Evolutionary conservation across 2,329 filamentous ascomycete species (phyloP).

Genomic region (Lachnellula hyalina): DNA sequence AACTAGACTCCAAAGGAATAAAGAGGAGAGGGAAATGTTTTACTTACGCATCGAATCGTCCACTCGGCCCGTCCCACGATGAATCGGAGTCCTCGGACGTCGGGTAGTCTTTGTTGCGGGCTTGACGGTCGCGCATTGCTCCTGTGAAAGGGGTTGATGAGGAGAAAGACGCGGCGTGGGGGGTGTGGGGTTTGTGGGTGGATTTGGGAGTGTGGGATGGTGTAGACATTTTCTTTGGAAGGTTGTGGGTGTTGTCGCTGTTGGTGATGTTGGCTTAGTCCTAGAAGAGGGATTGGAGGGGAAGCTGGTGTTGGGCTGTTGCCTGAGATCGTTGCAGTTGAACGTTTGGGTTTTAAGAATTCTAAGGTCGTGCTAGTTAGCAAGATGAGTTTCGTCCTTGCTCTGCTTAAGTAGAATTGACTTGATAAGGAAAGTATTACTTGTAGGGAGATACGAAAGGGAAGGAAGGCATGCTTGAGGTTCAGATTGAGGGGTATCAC

Average conservation of each 20-base stretch:
- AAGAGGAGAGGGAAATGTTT: background rate
- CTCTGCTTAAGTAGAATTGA: background rate
- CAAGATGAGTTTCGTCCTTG: background rate
- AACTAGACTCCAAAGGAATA: background rate
- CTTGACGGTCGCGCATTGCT: slow-evolving; percentile 53
- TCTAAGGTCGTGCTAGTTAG: too few species aligned
- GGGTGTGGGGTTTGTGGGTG: background rate
- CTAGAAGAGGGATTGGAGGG: background rate
- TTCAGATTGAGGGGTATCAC: background rate
- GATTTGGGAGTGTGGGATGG: background rate
- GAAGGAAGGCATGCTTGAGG: background rate
- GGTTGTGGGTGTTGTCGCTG: too few species aligned
- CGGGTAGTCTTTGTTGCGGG: slow-evolving; percentile 51
- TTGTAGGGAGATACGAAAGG: background rate
- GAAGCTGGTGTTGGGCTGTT: background rate
- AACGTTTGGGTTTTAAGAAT: too few species aligned
- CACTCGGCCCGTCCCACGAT: slow-evolving; percentile 24
- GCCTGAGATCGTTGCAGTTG: too few species aligned
- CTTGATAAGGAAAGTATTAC: background rate
- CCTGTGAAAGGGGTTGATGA: slow-evolving; percentile 36
- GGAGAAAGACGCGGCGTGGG: background rate
- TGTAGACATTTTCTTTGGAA: slow-evolving; percentile 6
- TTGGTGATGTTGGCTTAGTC: too few species aligned
- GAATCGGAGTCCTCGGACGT: slow-evolving; percentile 14
- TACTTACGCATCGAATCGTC: slow-evolving; percentile 17